These are phyloP conservation scores for Aureobasidium musti DNA, from an alignment of 2,329 filamentous ascomycete genomes.

Conservation along the genomic window DNA sequence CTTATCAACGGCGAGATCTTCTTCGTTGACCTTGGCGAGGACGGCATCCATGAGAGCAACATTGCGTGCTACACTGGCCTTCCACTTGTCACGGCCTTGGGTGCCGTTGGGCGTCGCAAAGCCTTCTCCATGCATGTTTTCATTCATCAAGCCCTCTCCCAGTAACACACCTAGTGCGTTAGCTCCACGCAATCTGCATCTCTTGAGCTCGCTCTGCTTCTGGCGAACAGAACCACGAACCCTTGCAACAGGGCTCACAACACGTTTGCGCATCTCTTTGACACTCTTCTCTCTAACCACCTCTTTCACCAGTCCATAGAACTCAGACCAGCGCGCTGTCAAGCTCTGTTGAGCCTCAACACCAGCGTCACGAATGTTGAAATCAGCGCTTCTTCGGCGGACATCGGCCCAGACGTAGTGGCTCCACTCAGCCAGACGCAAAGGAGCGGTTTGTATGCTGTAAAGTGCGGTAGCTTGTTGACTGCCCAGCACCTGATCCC, in stretches of 20 bases:
- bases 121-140: constrained; percentile 44
- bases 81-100: constrained; percentile 58
- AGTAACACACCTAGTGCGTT: constrained; percentile 85
- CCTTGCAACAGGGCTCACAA: constrained; percentile 76
- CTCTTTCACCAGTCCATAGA: constrained; percentile 77
- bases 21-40: constrained; percentile 66
- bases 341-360: constrained; percentile 39
- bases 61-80: constrained; percentile 74
- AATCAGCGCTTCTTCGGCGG: constrained; percentile 42
- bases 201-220: constrained; percentile 71
- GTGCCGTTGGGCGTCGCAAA: constrained; percentile 36
- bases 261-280: constrained; percentile 66
- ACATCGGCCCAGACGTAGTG: constrained; percentile 69
- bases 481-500: constrained; percentile 83
- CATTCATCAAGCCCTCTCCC: constrained; percentile 73
- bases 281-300: constrained; percentile 73
- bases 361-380: constrained; percentile 34
- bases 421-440: constrained; percentile 71
- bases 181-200: constrained; percentile 76
- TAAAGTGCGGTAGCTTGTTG: constrained; percentile 79
- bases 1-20: constrained; percentile 58
- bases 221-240: constrained; percentile 71
- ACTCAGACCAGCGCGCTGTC: constrained; percentile 48
- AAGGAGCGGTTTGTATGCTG: constrained; percentile 79
- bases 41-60: constrained; percentile 86